phyloP scores from a whole-genome alignment of 345 rosid genomes.

The Schrenkiella parvula region DNA sequence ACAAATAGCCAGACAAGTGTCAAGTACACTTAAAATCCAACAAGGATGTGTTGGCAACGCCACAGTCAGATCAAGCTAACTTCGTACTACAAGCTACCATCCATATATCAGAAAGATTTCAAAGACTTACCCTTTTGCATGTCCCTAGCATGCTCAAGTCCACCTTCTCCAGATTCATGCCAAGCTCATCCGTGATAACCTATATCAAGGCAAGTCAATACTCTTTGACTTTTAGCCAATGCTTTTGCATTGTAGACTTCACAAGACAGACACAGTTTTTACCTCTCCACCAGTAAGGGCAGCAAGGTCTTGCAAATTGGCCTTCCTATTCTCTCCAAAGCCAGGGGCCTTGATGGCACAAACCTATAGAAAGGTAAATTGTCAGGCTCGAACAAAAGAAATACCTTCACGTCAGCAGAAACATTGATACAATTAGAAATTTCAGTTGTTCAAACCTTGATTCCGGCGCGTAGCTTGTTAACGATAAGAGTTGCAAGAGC shows the following conservation, averaged over 20 bases:
- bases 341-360: conserved; percentile 99
- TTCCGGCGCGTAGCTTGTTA: conserved; percentile 98
- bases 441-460: conserved; percentile 51
- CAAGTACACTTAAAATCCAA: background rate
- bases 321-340: conserved; percentile 94
- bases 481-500: conserved; percentile 85
- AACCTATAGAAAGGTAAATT: conserved; percentile 38
- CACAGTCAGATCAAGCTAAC: background rate
- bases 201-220: conserved; percentile 16
- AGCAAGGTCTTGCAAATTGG: conserved; percentile 84
- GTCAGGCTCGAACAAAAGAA: background rate
- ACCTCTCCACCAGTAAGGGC: conserved; percentile 83
- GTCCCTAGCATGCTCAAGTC: conserved; percentile 75
- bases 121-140: conserved; percentile 57
- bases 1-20: background rate
- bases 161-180: conserved; percentile 87
- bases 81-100: background rate
- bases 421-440: background rate
- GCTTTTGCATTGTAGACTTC: background rate
- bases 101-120: background rate
- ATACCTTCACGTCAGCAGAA: too few relatives aligned
- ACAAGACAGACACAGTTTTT: background rate
- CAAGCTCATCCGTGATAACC: conserved; percentile 89
- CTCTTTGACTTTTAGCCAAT: background rate
- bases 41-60: background rate